Base-by-base conservation (phyloP, 1,284 basidiomycete species). In the Rhodotorula sp. region DNA sequence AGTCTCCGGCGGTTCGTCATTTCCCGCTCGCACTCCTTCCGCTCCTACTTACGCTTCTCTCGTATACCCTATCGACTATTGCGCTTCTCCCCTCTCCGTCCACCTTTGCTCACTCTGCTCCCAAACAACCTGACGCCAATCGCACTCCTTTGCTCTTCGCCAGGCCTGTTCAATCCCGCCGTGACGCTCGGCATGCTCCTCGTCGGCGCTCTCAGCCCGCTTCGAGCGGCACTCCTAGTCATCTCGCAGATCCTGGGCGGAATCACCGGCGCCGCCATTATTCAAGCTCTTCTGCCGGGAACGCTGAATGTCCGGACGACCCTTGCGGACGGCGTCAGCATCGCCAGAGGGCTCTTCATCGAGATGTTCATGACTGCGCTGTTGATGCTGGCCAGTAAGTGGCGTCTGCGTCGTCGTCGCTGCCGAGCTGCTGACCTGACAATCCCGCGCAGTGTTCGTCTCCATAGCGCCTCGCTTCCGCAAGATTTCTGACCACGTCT, bases 101-200 rank as follows among this genome's bases (percentile, higher is more conserved):
- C n/a, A n/a, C n/a, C n/a, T n/a, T n/a, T n/a, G n/a, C n/a, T 34
- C 34, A 34, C 34, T 34, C 34, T 34, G 5, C 34, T 34, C 34
- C 34, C 34, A 34, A 34, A 34, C 10, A 10, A 10, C 10, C 34
- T 5, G 34, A 5, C 10, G 34, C 10, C 34, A 10, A 10, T 6
- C 10, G 6, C 34, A 10, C 10, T 6, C 34, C 34, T 34, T 34
- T 10, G 34, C 34, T 34, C 6, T 34, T 10, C 34, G 34, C 40
- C 37, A 20, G 86, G 85, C 11, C 79, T 86, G 51, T 89, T 89
- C 81, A 89, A 89, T 76, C 89, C 88, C 0, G 84, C 87, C 65
- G 83, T 90, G 66, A 86, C 85, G n/a, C 80, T 88, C 44, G 85
- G 87, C 1, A 81, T 90, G 47, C 81, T 86, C 50, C 79, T 89